Conservation (phyloP, 306 rosid species). For the Inga laurina region DNA sequence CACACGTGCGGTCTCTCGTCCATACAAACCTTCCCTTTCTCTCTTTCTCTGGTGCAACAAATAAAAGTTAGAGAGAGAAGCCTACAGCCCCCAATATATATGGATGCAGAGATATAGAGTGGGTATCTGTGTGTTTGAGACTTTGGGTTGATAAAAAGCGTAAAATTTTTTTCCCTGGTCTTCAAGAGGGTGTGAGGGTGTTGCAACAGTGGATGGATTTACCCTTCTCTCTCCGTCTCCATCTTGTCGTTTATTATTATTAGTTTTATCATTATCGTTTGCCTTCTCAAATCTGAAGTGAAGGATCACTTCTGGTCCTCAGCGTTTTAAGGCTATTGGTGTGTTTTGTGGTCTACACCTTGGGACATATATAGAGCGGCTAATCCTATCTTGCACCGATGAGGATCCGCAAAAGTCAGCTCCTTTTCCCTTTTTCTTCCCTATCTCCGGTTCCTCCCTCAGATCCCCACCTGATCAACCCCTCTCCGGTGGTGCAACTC, state of each 20-base stretch:
- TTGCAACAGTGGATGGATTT: constrained; percentile 30
- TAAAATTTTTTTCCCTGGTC: constrained; percentile 20
- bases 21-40: constrained; percentile 46
- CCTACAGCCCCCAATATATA: constrained; percentile 9
- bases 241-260: background rate
- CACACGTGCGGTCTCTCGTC: constrained; percentile 45
- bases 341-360: constrained; percentile 12
- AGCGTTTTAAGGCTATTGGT: constrained; percentile 3
- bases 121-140: background rate
- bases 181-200: background rate
- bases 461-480: constrained; percentile 76
- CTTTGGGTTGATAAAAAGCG: constrained; percentile 20
- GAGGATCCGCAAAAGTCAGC: constrained; percentile 83
- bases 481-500: constrained; percentile 75
- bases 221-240: constrained; percentile 1
- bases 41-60: constrained; percentile 85
- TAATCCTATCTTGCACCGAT: constrained; percentile 44
- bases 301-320: constrained; percentile 39
- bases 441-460: constrained; percentile 57
- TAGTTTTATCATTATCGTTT: constrained; percentile 1
- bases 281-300: constrained; percentile 33
- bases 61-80: constrained; percentile 55
- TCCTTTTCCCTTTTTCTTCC: constrained; percentile 57
- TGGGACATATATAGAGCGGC: background rate
- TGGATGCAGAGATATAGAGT: constrained; percentile 3